Evolutionary conservation across 2,329 filamentous ascomycete genomes (phyloP), one percentile per base, ranked within the genome.

Genomic region (Cladosporium cucumerinum): DNA sequence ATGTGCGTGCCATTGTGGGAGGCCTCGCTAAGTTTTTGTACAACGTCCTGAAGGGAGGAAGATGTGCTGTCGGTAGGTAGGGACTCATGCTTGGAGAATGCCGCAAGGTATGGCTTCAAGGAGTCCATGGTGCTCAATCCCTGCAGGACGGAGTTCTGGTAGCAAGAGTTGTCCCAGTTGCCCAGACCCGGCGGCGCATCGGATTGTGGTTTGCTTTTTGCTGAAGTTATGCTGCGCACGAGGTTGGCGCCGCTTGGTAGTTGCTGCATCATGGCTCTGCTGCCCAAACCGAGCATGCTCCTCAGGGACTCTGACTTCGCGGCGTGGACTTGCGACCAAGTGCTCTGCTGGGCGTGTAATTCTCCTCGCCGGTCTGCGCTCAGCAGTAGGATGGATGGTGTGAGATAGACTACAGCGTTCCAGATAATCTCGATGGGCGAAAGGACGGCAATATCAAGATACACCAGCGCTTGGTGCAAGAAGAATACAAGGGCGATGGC

Each of bases 141-240:
- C 68, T 79, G 75, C 12, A 99, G 86, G 23, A 97, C 89, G 74
- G 93, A 97, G 77, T 99, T 99, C 78, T 98, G 95, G 76, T 96
- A 99, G 81, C 95, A 98, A 1, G 93, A 97, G 75, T 97, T 97
- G 80, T 96, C 92, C 80, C 88, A 89, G 76, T 99, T 99, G 11
- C 92, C 92, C 61, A 98, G 80, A 0, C 95, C 95, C 1, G 81
- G 74, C 16, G 82, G 82, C 14, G 73, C 76, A 64, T 76, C 72
- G 12, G 72, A 73, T 21, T 66, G 59, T 1, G 63, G 58, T n/a
- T 64, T 71, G 55, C 69, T 71, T 3, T 68, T 68, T 28, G 69
- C 43, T 25, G 60, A 66, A 43, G 73, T 73, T 48, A 72, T 65
- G 36, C 69, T 65, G 39, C 74, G 66, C 55, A 74, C 66, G 10